These are phyloP conservation scores for Leccinum cinnamomeum DNA, from an alignment of 1,284 basidiomycete genomes.

Conservation along the genomic window DNA sequence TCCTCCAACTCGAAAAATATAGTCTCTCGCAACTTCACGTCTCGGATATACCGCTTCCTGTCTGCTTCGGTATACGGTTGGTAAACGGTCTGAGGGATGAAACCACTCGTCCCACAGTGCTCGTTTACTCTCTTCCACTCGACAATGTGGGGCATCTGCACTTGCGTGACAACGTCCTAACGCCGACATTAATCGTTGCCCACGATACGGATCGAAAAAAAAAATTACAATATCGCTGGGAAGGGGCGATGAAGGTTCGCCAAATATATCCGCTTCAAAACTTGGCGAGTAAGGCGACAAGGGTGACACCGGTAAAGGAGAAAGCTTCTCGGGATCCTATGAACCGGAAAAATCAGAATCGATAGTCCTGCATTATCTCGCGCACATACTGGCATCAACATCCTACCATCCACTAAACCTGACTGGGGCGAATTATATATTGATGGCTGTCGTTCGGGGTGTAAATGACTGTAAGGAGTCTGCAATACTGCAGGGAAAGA, in stretches of 20 bases:
- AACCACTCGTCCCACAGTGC: constrained; percentile 39
- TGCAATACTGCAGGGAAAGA: constrained; percentile 11
- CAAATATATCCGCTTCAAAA: constrained; percentile 3
- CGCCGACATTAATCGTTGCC: constrained; percentile 8
- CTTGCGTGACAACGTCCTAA: constrained; percentile 27
- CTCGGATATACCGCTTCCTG: constrained; percentile 68
- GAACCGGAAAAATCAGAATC: not conserved
- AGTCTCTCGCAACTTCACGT: constrained; percentile 58
- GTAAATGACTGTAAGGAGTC: constrained; percentile 15
- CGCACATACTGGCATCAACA: constrained; percentile 15
- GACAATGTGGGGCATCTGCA: constrained; percentile 27
- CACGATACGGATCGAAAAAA: not conserved
- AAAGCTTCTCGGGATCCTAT: constrained; percentile 14
- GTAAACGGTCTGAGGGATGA: constrained; percentile 67
- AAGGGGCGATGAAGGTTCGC: not conserved
- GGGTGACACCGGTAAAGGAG: constrained; percentile 16
- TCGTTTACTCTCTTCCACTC: constrained; percentile 28
- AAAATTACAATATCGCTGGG: constrained; percentile 16
- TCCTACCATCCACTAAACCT: constrained; percentile 5
- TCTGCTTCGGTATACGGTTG: constrained; percentile 73
- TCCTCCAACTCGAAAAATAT: constrained; percentile 58
- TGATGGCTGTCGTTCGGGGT: not conserved
- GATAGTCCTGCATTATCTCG: not conserved
- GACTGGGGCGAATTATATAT: constrained; percentile 18
- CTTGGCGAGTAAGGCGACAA: constrained; percentile 7